These are phyloP conservation scores for Manihot esculenta DNA, from an alignment of 441 rosid genomes.

Conservation along the genomic window DNA sequence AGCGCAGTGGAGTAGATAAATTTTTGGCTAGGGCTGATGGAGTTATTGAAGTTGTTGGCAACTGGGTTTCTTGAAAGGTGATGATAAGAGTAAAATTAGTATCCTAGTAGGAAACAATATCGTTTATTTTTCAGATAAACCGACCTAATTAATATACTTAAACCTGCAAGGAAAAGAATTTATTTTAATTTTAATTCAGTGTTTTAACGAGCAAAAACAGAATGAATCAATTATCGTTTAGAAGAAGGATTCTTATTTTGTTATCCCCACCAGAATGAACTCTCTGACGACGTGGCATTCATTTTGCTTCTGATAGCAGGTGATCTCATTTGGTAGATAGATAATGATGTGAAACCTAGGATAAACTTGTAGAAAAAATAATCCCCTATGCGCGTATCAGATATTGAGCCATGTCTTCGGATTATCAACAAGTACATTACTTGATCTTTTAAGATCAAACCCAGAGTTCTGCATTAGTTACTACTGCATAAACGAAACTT, in stretches of 20 bases:
- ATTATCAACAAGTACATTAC: not conserved
- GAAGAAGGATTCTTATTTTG: not conserved
- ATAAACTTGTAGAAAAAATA: too few species aligned
- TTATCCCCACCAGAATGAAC: not conserved
- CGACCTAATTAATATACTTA: not conserved
- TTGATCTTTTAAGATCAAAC: not conserved
- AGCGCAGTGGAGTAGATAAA: not conserved
- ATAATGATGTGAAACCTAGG: too few species aligned
- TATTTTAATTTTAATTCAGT: too few species aligned
- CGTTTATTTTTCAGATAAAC: not conserved
- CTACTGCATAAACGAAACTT: not conserved
- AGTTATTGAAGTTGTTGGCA: too few species aligned
- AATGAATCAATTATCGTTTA: too few species aligned
- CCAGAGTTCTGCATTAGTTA: not conserved
- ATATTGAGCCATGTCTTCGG: not conserved
- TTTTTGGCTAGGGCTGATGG: too few species aligned
- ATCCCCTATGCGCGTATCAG: too few species aligned
- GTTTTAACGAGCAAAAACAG: too few species aligned
- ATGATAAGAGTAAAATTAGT: too few species aligned
- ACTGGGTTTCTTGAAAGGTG: too few species aligned
- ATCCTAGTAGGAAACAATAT: too few species aligned
- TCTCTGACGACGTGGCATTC: not conserved
- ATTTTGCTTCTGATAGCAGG: not conserved
- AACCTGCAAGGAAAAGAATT: too few species aligned
- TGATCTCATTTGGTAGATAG: not conserved